Percentiles rank a stretch among this genome's conserved stretches.
Evolutionary conservation across 139 green algal species (phyloP).

Genomic region (Chlorella sorokiniana): DNA sequence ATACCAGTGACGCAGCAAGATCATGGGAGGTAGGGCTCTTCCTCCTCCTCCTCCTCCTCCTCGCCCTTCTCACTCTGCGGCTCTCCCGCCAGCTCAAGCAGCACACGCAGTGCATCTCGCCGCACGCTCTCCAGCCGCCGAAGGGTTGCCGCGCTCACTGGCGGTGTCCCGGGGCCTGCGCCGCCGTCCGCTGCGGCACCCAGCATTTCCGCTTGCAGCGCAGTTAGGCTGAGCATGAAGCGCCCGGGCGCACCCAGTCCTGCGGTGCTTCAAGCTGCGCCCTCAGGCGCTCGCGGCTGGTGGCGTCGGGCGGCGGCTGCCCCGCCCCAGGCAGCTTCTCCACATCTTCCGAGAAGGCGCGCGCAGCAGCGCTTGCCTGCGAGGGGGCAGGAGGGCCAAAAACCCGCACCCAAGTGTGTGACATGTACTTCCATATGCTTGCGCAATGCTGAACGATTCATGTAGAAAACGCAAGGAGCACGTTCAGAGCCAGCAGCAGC

Average conservation of each 20-base stretch:
- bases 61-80: no score
- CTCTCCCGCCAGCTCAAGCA: background rate
- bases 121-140: constrained; percentile 17
- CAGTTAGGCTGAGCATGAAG: constrained; percentile 28
- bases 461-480: background rate
- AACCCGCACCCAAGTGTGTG: no score
- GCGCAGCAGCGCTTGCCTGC: constrained; percentile 26
- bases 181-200: background rate
- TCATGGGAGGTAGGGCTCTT: constrained; percentile 6
- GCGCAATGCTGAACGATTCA: no score
- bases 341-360: background rate
- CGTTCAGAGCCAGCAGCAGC: background rate
- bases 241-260: constrained; percentile 25
- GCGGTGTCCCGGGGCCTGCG: background rate
- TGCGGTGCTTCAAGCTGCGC: background rate
- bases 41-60: background rate
- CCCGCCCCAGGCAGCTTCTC: background rate
- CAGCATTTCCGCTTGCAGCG: constrained; percentile 36
- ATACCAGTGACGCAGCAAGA: background rate
- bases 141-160: background rate
- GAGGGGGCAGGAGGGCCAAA: no score
- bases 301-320: background rate
- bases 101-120: background rate
- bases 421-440: no score
- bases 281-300: background rate